Base-by-base conservation (phyloP, 164 flowering plant species). In the Liquidambar formosana region DNA sequence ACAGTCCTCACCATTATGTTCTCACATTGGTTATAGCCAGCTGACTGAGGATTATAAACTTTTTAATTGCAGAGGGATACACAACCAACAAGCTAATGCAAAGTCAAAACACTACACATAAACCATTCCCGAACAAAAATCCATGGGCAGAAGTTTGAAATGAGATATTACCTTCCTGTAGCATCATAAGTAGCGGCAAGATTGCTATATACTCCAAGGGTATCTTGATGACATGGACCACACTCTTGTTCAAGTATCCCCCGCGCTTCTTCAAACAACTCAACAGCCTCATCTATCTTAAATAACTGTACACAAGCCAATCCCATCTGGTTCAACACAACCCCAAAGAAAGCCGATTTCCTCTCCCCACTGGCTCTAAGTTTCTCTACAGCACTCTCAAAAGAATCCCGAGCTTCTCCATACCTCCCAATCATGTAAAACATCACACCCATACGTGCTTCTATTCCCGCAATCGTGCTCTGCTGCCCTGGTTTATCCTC, bases 151-250 rank as follows among this genome's bases (percentile, higher is more conserved):
- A n/a, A 57, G 19, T 11, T 67, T 38, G 25, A 21, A 38, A 45
- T 19, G 11, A 71, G 44, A 54, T 46, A 38, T 75, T 84, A 93
- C 99, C 99, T 93, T 68, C 98, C 99, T 92, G 89, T 83, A 57
- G 99, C 99, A 81, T 93, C 99, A 83, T 93, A 95, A 41, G 95
- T 91, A 22, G 97, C 98, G 0, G 98, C 99, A 38, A 95, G 97
- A 79, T 93, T 95, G 83, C 96, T 88, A 66, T 91, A 93, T 14
- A 93, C 90, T 43, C 98, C 97, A 68, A 95, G 86, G 0, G 98
- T 90, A 75, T 95, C 99, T 70, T 88, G 97, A 73, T 95, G 96
- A 66, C 88, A 90, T 4, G 92, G 83, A 10, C 97, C 97, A 74
- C 93, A 90, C 72, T 91, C 97, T 75, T 86, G 87, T 73, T 93